These are phyloP conservation scores for Inonotus obliquus DNA, from an alignment of 1,284 basidiomycete species.

Conservation along the genomic window DNA sequence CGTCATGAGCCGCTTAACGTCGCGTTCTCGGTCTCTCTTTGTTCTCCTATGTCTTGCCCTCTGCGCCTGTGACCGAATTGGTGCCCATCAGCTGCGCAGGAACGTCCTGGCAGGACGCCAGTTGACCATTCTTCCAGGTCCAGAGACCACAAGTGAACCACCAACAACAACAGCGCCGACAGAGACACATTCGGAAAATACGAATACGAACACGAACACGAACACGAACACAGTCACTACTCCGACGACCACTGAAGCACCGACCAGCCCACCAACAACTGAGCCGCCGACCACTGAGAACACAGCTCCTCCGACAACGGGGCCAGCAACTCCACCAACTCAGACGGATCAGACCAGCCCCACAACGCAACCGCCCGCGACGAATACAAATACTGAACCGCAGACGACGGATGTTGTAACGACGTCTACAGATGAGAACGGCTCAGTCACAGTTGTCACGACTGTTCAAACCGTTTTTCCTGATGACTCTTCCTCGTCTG, in stretches of 20 bases:
- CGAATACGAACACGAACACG: slow-evolving; percentile 18
- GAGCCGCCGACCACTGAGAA: slow-evolving; percentile 12
- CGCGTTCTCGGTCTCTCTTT: slow-evolving; percentile 14
- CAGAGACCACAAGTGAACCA: neutral
- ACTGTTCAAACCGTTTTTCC: slow-evolving; percentile 21
- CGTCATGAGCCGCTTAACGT: slow-evolving; percentile 9
- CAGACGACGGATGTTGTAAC: neutral
- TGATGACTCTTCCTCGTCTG: slow-evolving; percentile 6
- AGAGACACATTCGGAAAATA: slow-evolving; percentile 10
- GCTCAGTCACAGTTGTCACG: slow-evolving; percentile 16
- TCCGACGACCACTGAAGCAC: slow-evolving; percentile 14
- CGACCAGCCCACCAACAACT: slow-evolving; percentile 7
- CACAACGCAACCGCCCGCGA: neutral
- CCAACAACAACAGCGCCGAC: neutral
- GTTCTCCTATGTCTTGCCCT: slow-evolving; percentile 13
- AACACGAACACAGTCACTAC: slow-evolving; percentile 20
- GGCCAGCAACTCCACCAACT: slow-evolving; percentile 10
- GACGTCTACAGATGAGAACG: slow-evolving; percentile 21
- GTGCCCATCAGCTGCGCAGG: neutral
- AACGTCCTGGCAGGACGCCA: slow-evolving; percentile 1
- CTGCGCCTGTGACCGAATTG: neutral
- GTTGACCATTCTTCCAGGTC: neutral
- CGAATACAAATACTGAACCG: neutral
- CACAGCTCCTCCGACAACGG: neutral
- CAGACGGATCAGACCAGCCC: slow-evolving; percentile 8